phyloP scores from a whole-genome alignment of 2,329 filamentous ascomycete genomes.

The Cladosporium oxysporum region DNA sequence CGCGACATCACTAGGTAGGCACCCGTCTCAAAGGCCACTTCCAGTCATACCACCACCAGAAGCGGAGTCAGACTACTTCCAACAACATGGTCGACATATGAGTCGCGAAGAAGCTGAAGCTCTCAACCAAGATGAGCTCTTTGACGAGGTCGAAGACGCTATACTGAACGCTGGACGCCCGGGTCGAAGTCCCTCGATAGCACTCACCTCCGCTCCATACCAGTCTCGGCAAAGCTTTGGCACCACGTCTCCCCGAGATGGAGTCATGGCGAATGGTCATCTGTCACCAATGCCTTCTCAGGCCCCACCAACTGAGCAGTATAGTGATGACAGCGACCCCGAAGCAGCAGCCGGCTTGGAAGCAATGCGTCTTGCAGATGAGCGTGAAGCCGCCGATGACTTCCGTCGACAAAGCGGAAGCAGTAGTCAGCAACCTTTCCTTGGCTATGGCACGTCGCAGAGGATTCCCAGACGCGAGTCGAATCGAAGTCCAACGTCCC shows the following conservation, averaged over 20 bases:
- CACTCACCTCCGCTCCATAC: constrained; percentile 39
- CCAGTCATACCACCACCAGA: constrained; percentile 53
- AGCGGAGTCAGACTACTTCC: constrained; percentile 44
- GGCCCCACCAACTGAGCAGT: constrained; percentile 48
- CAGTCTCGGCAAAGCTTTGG: constrained; percentile 23
- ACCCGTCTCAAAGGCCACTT: constrained; percentile 60
- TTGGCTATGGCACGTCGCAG: constrained; percentile 43
- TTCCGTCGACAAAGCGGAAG: constrained; percentile 61
- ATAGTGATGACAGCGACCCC: constrained; percentile 78
- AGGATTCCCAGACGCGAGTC: constrained; percentile 33
- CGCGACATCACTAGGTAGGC: constrained; percentile 54
- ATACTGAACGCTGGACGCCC: constrained; percentile 42
- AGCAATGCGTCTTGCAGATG: constrained; percentile 81
- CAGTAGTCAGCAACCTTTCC: constrained; percentile 51
- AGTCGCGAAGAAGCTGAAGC: constrained; percentile 31
- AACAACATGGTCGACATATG: constrained; percentile 27
- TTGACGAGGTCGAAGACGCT: constrained; percentile 58
- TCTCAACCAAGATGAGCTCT: constrained; percentile 57
- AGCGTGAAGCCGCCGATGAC: constrained; percentile 66
- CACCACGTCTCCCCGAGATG: constrained; percentile 7
- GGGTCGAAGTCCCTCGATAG: constrained; percentile 39
- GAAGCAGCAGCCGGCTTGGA: constrained; percentile 83
- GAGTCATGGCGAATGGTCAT: constrained; percentile 46
- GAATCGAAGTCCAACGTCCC: constrained; percentile 20
- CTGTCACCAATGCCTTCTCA: constrained; percentile 47